These are phyloP conservation scores for Phytophthora quininea DNA, from an alignment of 352 stramenopile genomes.

Conservation along the genomic window DNA sequence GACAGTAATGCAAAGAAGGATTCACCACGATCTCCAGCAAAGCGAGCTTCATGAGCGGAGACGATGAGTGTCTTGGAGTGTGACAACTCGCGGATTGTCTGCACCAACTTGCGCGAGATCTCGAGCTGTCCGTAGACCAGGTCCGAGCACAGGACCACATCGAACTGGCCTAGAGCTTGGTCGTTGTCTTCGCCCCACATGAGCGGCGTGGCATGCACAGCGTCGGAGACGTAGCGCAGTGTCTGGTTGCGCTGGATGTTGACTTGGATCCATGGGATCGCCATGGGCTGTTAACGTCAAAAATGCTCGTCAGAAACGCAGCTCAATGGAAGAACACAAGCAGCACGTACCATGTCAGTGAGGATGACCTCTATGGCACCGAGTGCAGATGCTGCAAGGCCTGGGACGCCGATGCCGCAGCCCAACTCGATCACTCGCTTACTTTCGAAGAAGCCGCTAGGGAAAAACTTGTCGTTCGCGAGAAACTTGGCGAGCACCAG, in stretches of 20 bases:
- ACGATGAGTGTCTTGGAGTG: conserved; percentile 45
- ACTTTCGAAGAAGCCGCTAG: conserved; percentile 45
- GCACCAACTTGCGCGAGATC: conserved; percentile 47
- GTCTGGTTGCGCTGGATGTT: conserved; percentile 57
- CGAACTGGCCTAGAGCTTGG: conserved; percentile 31
- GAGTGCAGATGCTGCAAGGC: conserved; percentile 48
- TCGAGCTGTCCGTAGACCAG: conserved; percentile 58
- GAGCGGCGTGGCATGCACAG: conserved; percentile 31
- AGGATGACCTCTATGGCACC: conserved; percentile 49
- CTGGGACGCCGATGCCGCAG: conserved; percentile 62
- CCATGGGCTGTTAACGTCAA: conserved; percentile 29
- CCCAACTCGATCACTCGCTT: conserved; percentile 64
- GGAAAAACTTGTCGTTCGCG: conserved; percentile 38
- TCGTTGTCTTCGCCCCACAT: conserved; percentile 48
- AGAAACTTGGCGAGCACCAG: conserved; percentile 63
- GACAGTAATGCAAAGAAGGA: conserved; percentile 50
- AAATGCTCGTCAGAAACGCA: neutral
- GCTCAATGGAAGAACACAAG: neutral
- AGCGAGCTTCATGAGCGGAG: conserved; percentile 59
- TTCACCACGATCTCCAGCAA: conserved; percentile 55
- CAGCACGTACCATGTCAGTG: conserved; percentile 50
- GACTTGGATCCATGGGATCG: conserved; percentile 54
- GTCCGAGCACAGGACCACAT: conserved; percentile 65
- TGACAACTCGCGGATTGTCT: conserved; percentile 45
- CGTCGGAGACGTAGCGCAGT: conserved; percentile 24